Conservation (phyloP, 257 asterid genomes). For the Cinchona pubescens region DNA sequence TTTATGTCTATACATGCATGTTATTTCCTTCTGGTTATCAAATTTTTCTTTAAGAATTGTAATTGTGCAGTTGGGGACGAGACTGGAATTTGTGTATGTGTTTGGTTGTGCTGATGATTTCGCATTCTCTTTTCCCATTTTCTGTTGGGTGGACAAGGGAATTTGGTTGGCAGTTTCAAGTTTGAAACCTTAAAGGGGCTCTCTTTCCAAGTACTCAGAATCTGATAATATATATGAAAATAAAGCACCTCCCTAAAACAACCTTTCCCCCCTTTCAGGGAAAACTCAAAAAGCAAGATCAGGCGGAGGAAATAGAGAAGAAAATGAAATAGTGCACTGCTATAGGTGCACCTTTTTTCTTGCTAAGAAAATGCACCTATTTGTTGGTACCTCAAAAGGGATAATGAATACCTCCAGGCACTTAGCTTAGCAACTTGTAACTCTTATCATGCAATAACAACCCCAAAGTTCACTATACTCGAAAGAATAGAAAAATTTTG, state of each 20-base stretch:
- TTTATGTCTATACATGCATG: neutral
- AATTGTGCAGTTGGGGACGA: neutral
- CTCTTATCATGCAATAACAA: no score
- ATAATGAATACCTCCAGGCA: no score
- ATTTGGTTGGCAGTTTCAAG: constrained; percentile 24
- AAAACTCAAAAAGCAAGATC: neutral
- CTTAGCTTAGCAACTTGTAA: no score
- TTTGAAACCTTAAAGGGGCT: constrained; percentile 22
- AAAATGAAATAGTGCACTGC: neutral
- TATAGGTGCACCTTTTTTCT: neutral
- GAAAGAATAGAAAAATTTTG: neutral
- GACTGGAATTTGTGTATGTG: constrained; percentile 14
- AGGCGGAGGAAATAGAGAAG: neutral
- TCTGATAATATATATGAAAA: neutral
- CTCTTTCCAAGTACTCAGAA: neutral
- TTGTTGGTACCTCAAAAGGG: no score
- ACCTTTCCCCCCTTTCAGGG: neutral
- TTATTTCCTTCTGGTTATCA: neutral
- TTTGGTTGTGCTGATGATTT: constrained; percentile 16
- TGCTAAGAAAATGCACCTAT: no score
- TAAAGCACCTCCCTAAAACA: neutral
- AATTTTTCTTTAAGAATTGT: neutral
- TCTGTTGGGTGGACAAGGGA: neutral
- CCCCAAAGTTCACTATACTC: no score
- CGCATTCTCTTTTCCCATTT: neutral